Evolutionary conservation across 2,329 filamentous ascomycete species (phyloP).

Genomic region (Graphilbum sp.): DNA sequence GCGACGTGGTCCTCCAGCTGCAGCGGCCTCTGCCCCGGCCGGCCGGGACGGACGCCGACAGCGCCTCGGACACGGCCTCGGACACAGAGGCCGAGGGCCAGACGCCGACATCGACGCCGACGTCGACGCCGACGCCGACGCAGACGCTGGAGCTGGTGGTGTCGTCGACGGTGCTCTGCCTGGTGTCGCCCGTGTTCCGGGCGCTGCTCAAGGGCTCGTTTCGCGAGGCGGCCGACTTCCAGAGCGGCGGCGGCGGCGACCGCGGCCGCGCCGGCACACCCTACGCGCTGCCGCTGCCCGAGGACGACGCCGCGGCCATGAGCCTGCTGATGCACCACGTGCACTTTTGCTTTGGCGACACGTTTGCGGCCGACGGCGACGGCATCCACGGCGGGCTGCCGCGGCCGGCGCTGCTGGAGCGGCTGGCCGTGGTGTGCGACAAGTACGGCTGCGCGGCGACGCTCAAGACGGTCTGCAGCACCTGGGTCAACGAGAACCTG

Average conservation of each 20-base stretch:
- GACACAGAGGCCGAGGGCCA: too few relatives aligned
- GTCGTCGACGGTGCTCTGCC: conserved; percentile 7
- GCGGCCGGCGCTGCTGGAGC: conserved; percentile 2
- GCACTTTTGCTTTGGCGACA: conserved; percentile 6
- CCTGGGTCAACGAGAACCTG: conserved; percentile 6
- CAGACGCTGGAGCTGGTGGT: conserved; percentile 5
- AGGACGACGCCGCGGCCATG: conserved; percentile 7
- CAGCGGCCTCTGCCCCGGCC: background rate
- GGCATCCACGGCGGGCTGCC: conserved; percentile 3
- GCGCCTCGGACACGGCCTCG: too few relatives aligned
- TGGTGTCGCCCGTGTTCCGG: conserved; percentile 7
- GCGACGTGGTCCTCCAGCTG: conserved; percentile 1
- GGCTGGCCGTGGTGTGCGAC: conserved; percentile 7
- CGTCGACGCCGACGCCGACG: too few relatives aligned
- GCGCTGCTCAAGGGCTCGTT: conserved; percentile 5
- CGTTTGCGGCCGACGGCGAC: background rate
- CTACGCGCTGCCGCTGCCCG: conserved; percentile 4
- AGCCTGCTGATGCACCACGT: conserved; percentile 6
- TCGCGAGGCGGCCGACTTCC: conserved; percentile 4
- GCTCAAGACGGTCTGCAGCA: conserved; percentile 3
- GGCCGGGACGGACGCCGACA: background rate
- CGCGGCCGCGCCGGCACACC: too few relatives aligned
- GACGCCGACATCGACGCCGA: too few relatives aligned
- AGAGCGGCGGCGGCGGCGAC: too few relatives aligned
- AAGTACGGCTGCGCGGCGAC: conserved; percentile 7